Evolutionary conservation across 2,329 filamentous ascomycete species (phyloP).

Genomic region (Tolypocladium pustulatum): DNA sequence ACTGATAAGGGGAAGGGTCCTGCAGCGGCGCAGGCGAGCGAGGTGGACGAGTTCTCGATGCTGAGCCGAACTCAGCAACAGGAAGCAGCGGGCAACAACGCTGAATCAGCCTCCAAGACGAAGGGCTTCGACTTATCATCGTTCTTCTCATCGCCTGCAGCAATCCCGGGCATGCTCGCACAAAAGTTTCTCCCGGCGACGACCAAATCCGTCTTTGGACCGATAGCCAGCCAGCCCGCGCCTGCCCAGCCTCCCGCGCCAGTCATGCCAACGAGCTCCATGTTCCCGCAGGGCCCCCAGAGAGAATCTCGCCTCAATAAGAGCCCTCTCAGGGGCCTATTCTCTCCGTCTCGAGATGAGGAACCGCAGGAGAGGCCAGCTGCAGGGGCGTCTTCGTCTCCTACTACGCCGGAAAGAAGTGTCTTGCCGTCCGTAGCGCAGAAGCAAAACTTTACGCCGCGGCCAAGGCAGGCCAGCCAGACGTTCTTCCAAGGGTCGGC

Average conservation of each 20-base stretch:
- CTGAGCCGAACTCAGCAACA: constrained; percentile 20
- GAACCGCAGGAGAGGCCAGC: background rate
- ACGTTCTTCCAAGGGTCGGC: constrained; percentile 28
- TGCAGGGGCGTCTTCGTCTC: constrained; percentile 6
- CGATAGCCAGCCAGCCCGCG: constrained; percentile 9
- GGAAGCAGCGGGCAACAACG: constrained; percentile 8
- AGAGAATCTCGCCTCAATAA: constrained; percentile 21
- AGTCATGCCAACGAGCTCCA: constrained; percentile 23
- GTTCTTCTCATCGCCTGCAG: constrained; percentile 48
- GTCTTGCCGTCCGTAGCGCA: constrained; percentile 28
- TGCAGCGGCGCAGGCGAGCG: constrained; percentile 7
- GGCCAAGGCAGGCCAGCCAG: constrained; percentile 20
- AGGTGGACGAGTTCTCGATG: constrained; percentile 33
- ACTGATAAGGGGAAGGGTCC: constrained; percentile 2
- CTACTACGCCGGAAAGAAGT: constrained; percentile 21
- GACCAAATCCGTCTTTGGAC: constrained; percentile 8
- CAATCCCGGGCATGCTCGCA: constrained; percentile 22
- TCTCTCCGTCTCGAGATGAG: constrained; percentile 20
- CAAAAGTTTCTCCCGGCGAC: constrained; percentile 18
- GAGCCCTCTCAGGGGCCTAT: constrained; percentile 20
- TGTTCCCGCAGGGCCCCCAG: constrained; percentile 26
- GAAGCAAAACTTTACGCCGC: constrained; percentile 39
- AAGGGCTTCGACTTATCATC: constrained; percentile 36
- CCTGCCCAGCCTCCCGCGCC: constrained; percentile 9
- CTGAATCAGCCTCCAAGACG: constrained; percentile 15